Conservation (phyloP, 2,329 filamentous ascomycete species). For the Apiospora hydei region DNA sequence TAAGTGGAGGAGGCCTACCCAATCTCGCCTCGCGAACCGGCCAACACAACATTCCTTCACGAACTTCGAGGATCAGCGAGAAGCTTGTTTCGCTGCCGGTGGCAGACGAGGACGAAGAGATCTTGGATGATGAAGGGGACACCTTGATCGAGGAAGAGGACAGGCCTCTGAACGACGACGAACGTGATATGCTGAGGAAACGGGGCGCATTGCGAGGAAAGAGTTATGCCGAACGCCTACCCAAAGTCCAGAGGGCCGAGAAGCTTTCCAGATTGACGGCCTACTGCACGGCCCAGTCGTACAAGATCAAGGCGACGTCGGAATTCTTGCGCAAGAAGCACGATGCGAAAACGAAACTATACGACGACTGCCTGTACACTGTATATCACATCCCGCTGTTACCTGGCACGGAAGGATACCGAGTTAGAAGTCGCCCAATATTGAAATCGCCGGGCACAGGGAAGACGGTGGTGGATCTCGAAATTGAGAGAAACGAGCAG, state of each 20-base stretch:
- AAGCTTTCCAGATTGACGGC: constrained; percentile 91
- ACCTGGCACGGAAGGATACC: constrained; percentile 84
- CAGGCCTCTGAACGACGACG: constrained; percentile 70
- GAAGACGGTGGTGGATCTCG: constrained; percentile 89
- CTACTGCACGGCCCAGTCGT: constrained; percentile 94
- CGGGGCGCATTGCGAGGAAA: constrained; percentile 73
- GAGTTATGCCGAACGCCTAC: constrained; percentile 91
- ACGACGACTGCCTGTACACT: constrained; percentile 96
- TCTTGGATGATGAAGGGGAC: constrained; percentile 60
- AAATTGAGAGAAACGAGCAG: constrained; percentile 92
- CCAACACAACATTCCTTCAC: constrained; percentile 73
- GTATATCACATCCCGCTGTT: constrained; percentile 93
- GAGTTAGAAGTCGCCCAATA: constrained; percentile 88
- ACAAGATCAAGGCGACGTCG: constrained; percentile 87
- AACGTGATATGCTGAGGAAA: constrained; percentile 69
- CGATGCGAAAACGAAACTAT: constrained; percentile 91
- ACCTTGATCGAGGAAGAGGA: constrained; percentile 64
- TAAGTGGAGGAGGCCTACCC: constrained; percentile 53
- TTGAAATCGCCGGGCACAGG: constrained; percentile 89
- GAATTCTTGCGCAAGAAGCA: constrained; percentile 89
- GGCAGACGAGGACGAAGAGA: constrained; percentile 69
- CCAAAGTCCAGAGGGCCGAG: constrained; percentile 86
- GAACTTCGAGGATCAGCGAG: constrained; percentile 93
- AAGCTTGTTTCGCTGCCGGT: constrained; percentile 96
- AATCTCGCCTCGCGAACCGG: constrained; percentile 54